Evolutionary conservation across 805 yeast genomes (phyloP).

Genomic region (Metschnikowia koreensis): DNA sequence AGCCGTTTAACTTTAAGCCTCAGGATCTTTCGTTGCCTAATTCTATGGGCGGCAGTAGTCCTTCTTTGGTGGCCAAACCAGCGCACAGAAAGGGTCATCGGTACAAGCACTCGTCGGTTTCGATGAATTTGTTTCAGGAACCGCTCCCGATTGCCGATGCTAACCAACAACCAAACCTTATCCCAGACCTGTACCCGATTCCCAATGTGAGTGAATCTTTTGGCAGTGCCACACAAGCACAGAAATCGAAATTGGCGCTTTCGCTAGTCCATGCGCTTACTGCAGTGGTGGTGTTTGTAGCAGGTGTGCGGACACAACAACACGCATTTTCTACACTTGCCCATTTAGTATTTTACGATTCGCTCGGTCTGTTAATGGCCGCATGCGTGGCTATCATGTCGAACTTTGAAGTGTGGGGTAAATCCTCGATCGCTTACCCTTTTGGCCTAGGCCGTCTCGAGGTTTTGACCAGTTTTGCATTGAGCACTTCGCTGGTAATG

Average conservation of each 20-base stretch:
- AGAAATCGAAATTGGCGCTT: constrained; percentile 58
- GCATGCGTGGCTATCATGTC: constrained; percentile 75
- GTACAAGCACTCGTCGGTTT: constrained; percentile 93
- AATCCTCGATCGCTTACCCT: constrained; percentile 78
- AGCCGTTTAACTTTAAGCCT: constrained; percentile 68
- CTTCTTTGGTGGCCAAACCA: constrained; percentile 38
- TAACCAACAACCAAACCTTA: constrained; percentile 56
- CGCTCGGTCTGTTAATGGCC: constrained; percentile 68
- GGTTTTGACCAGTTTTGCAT: constrained; percentile 82
- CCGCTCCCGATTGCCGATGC: constrained; percentile 52
- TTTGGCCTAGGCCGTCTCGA: constrained; percentile 93
- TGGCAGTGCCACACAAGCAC: constrained; percentile 56
- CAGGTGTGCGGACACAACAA: constrained; percentile 58
- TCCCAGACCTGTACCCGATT: constrained; percentile 67
- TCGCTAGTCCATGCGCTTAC: constrained; percentile 54
- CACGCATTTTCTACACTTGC: constrained; percentile 73
- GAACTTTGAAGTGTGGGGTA: constrained; percentile 92
- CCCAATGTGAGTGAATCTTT: constrained; percentile 68
- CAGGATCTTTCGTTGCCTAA: constrained; percentile 32
- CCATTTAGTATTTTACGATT: constrained; percentile 84
- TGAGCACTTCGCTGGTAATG: constrained; percentile 79
- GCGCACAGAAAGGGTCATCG: constrained; percentile 90
- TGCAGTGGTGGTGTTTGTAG: constrained; percentile 54
- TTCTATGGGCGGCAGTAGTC: constrained; percentile 16
- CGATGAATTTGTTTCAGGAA: constrained; percentile 93